Percentiles rank a stretch among this genome's conserved stretches.
Conservation (phyloP, 306 rosid species). For the Prunus dulcis region DNA sequence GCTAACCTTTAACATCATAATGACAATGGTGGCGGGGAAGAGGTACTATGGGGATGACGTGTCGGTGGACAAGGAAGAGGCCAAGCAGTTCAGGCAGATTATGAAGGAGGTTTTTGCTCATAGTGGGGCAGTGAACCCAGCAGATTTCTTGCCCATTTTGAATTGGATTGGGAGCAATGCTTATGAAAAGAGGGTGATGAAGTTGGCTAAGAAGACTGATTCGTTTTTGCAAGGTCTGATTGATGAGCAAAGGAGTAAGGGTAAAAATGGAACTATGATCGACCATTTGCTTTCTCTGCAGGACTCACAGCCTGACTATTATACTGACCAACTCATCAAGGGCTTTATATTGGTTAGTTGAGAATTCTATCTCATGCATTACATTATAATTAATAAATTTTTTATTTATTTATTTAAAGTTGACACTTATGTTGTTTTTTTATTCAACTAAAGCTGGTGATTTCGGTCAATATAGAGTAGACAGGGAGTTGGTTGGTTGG, state of each 20-base stretch:
- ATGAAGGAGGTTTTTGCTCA: background rate
- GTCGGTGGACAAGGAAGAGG: background rate
- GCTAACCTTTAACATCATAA: slow-evolving; percentile 53
- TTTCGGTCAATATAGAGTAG: no score
- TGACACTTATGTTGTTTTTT: no score
- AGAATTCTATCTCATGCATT: background rate
- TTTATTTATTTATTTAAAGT: no score
- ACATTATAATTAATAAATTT: no score
- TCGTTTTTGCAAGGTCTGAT: slow-evolving; percentile 50
- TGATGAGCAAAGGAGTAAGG: slow-evolving; percentile 41
- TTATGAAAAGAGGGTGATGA: slow-evolving; percentile 1
- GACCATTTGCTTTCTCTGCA: slow-evolving; percentile 46
- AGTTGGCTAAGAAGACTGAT: slow-evolving; percentile 5
- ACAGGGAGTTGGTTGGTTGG: no score
- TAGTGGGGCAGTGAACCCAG: background rate
- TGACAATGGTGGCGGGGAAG: slow-evolving; percentile 72
- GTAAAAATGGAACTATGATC: slow-evolving; percentile 30
- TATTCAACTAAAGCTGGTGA: no score
- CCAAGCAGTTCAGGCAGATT: background rate
- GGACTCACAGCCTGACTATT: slow-evolving; percentile 47
- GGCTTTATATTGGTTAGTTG: slow-evolving; percentile 52
- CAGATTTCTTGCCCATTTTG: background rate
- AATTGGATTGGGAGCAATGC: slow-evolving; percentile 15
- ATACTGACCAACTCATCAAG: slow-evolving; percentile 59
- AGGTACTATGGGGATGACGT: slow-evolving; percentile 45